Evolutionary conservation across 2,329 filamentous ascomycete genomes (phyloP), one percentile per base, ranked within the genome.

Genomic region (Fusarium sp.): DNA sequence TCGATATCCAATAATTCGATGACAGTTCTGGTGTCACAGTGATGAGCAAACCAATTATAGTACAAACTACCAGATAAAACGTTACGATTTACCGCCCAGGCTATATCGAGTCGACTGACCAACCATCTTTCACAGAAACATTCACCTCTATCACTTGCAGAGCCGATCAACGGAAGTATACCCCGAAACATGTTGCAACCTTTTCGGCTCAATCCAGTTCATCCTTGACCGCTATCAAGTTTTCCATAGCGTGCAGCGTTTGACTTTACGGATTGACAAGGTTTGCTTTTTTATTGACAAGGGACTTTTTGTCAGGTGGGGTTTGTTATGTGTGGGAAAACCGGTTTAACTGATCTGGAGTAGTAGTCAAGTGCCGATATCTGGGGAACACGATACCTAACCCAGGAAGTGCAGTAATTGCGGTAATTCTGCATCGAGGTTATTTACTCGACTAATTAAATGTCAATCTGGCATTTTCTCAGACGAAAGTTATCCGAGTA

Each of bases 61-160:
- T 33, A 66, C 39, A 64, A 42, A 33, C 58, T 44, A 54, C 20
- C 18, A 49, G 20, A 55, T 41, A 55, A 41, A 38, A 48, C 58
- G 39, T 28, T 64, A 15, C 31, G 52, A 51, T 70, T 70, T 70
- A 39, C 67, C 67, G 67, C 67, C 65, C 41, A 33, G 33, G 36
- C 51, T 66, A 70, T 55, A 54, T 70, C 38, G 26, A 38, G 41
- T 14, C 47, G 33, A 38, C 54, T 56, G 59, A 56, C 66, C 68
- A 70, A 70, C 67, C 68, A 70, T 71, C 68, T 70, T 70, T 70
- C 67, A 70, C 24, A 49, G 18, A 61, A 35, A 31, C 39, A 13
- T 36, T 28, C 12, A 26, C 44, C n/a, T 60, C 35, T 18, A 56
- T 69, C 57, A 63, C 65, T 60, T 68, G 39, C 63, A 68, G 49